phyloP scores from a whole-genome alignment of 2,329 filamentous ascomycete genomes.

The Tolypocladium endophyticum region DNA sequence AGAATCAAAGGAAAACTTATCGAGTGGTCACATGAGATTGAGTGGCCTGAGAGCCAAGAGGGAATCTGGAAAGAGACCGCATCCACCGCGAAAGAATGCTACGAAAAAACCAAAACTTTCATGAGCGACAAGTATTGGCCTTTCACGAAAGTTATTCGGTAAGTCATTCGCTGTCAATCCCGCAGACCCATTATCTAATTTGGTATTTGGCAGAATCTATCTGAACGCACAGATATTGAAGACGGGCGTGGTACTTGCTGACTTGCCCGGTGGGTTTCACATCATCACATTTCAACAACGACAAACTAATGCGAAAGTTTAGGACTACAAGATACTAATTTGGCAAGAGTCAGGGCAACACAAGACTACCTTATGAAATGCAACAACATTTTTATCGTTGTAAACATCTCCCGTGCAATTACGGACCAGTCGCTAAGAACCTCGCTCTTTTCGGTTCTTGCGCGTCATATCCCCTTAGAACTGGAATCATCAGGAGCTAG shows the following conservation, averaged over 20 bases:
- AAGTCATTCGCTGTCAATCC: not conserved
- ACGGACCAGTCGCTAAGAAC: slow-evolving; percentile 21
- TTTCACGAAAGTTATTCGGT: slow-evolving; percentile 25
- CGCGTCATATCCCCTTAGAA: slow-evolving; percentile 16
- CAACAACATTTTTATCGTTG: slow-evolving; percentile 22
- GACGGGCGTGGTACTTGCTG: slow-evolving; percentile 21
- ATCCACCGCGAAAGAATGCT: slow-evolving; percentile 17
- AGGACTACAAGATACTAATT: slow-evolving; percentile 22
- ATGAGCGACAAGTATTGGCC: slow-evolving; percentile 23
- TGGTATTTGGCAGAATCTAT: slow-evolving; percentile 13
- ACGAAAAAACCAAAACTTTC: slow-evolving; percentile 17
- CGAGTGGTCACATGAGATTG: slow-evolving; percentile 16
- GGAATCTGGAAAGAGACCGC: slow-evolving; percentile 19
- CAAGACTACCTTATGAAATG: slow-evolving; percentile 22
- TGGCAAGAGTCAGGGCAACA: slow-evolving; percentile 22
- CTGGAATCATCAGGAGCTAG: slow-evolving; percentile 14
- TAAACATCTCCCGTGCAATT: slow-evolving; percentile 21
- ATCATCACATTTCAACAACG: not conserved
- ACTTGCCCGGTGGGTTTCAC: slow-evolving; percentile 20
- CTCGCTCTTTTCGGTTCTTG: slow-evolving; percentile 16
- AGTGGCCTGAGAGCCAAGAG: slow-evolving; percentile 16
- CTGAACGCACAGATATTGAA: slow-evolving; percentile 18
- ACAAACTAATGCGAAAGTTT: not conserved
- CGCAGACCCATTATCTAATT: too few species aligned
- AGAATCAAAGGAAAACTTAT: slow-evolving; percentile 13